Evolutionary conservation across 108 stramenopile genomes (phyloP).

Genomic region (Ochromonas danica): DNA sequence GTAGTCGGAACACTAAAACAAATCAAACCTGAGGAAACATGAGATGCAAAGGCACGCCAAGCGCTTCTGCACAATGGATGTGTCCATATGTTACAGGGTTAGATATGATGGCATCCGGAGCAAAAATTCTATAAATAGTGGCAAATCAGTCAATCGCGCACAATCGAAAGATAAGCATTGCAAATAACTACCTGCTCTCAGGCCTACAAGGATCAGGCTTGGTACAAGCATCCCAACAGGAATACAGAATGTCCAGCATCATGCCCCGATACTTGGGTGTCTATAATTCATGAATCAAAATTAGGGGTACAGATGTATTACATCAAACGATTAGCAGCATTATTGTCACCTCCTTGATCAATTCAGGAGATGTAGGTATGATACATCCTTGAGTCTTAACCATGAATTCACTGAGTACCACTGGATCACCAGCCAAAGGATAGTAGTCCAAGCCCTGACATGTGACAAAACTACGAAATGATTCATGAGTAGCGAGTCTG

Average conservation of each 20-base stretch:
- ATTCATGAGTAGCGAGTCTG: conserved; percentile 38
- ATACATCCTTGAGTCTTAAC: conserved; percentile 46
- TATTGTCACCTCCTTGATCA: conserved; percentile 35
- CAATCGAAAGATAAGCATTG: not conserved
- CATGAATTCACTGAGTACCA: conserved; percentile 54
- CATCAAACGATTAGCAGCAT: too few species aligned
- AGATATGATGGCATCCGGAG: conserved; percentile 73
- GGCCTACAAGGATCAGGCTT: conserved; percentile 63
- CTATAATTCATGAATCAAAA: not conserved
- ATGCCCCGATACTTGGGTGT: conserved; percentile 60
- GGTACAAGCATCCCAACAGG: conserved; percentile 69
- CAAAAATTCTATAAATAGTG: conserved; percentile 58
- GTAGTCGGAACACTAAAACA: too few species aligned
- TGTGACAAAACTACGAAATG: conserved; percentile 44
- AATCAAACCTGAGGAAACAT: conserved; percentile 73
- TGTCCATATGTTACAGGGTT: conserved; percentile 75
- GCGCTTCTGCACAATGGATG: conserved; percentile 74
- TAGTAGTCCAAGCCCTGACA: conserved; percentile 66
- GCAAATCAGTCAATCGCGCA: not conserved
- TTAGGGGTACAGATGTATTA: not conserved
- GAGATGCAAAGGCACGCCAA: conserved; percentile 73
- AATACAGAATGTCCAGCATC: conserved; percentile 61
- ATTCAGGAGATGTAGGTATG: conserved; percentile 27
- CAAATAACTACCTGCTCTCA: not conserved
- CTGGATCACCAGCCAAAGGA: conserved; percentile 76